A percentile compares a stretch with the other conserved stretches of the same genome.
Evolutionary conservation across 495 filamentous ascomycete species (phyloP).

Genomic region (Monascus purpureus): DNA sequence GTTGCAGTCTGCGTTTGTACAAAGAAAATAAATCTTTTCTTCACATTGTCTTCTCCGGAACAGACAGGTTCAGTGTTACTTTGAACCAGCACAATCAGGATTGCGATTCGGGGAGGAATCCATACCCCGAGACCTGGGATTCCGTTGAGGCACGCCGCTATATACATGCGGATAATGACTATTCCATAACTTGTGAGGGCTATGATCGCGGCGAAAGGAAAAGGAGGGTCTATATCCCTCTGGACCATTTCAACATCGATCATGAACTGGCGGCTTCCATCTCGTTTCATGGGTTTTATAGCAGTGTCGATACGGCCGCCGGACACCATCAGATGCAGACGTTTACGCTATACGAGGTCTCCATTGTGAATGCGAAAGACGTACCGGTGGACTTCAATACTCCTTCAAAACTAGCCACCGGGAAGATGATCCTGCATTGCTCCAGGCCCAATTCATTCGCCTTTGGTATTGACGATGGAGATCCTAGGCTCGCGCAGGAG

Average conservation of each 20-base stretch:
- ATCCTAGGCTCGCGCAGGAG: constrained; percentile 44
- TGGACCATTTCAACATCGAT: constrained; percentile 60
- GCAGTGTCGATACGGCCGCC: constrained; percentile 6
- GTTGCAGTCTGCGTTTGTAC: constrained; percentile 46
- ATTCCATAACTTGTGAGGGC: background rate
- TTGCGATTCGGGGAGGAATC: constrained; percentile 44
- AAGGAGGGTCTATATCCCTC: constrained; percentile 56
- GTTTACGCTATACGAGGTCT: constrained; percentile 44
- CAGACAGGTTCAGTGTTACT: constrained; percentile 51
- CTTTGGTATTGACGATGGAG: constrained; percentile 70
- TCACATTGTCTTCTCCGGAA: constrained; percentile 58
- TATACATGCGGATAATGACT: constrained; percentile 2
- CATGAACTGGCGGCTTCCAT: constrained; percentile 46
- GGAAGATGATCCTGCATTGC: constrained; percentile 49
- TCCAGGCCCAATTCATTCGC: constrained; percentile 61
- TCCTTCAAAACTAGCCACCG: constrained; percentile 48
- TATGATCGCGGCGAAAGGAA: background rate
- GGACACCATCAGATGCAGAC: constrained; percentile 6
- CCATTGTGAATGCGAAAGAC: constrained; percentile 41
- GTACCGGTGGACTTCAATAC: constrained; percentile 33
- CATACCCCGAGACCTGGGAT: constrained; percentile 63
- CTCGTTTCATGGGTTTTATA: constrained; percentile 57
- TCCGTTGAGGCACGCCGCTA: constrained; percentile 58
- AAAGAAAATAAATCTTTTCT: constrained; percentile 38
- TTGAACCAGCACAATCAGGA: constrained; percentile 57